A percentile compares a stretch with the other conserved stretches of the same genome.
phyloP scores from a whole-genome alignment of 805 yeast genomes.

The Yamadazyma akitaensis region DNA sequence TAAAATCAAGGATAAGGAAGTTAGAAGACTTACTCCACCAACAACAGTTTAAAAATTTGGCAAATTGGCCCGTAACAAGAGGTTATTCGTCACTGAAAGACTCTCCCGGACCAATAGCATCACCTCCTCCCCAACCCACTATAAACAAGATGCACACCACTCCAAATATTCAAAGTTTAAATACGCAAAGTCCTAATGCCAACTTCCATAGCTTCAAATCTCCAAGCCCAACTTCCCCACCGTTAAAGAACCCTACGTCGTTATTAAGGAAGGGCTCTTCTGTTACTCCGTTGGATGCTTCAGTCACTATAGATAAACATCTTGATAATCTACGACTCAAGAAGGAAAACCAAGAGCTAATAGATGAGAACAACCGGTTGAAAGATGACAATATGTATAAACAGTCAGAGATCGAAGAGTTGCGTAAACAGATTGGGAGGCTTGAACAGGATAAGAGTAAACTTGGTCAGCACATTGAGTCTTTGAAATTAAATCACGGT shows the following conservation, averaged over 20 bases:
- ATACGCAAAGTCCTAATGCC: not conserved
- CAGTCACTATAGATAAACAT: constrained; percentile 40
- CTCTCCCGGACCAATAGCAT: not conserved
- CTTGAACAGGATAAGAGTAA: constrained; percentile 9
- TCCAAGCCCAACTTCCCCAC: not conserved
- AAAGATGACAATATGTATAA: constrained; percentile 7
- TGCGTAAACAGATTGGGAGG: not conserved
- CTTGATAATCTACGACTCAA: constrained; percentile 39
- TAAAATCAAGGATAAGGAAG: constrained; percentile 68
- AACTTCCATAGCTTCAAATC: not conserved
- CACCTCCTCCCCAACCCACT: not conserved
- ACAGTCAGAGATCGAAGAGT: not conserved
- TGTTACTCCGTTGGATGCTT: constrained; percentile 28
- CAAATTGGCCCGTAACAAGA: constrained; percentile 40
- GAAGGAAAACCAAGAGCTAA: constrained; percentile 25
- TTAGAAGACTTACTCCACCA: constrained; percentile 77
- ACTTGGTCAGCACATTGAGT: constrained; percentile 10
- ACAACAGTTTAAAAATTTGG: constrained; percentile 56
- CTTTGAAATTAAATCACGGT: constrained; percentile 3
- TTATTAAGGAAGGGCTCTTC: constrained; percentile 20
- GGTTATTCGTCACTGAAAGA: constrained; percentile 1
- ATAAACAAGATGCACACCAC: not conserved
- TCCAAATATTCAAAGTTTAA: not conserved
- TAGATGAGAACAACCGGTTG: constrained; percentile 12
- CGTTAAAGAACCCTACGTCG: constrained; percentile 22